phyloP scores from a whole-genome alignment of 495 filamentous ascomycete genomes.

The Tuber melanosporum region DNA sequence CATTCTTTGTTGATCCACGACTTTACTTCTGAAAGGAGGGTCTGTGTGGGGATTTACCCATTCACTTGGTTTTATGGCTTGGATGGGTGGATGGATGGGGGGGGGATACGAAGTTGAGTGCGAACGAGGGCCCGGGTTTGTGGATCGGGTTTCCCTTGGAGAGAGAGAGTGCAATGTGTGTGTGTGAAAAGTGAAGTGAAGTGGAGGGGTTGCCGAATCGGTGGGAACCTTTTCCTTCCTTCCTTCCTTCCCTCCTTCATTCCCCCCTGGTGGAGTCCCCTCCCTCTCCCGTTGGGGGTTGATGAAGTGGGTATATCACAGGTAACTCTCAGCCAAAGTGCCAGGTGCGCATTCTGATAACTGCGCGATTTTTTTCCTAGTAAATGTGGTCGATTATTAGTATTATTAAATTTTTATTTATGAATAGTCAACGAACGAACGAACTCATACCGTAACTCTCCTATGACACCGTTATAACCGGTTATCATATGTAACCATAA shows the following conservation, averaged over 20 bases:
- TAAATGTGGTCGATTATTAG: background rate
- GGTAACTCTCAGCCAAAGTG: background rate
- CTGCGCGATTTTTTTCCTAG: background rate
- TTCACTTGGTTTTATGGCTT: conserved; percentile 4
- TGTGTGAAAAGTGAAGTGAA: background rate
- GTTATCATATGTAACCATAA: background rate
- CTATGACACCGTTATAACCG: background rate
- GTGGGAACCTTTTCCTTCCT: background rate
- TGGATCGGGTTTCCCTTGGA: background rate
- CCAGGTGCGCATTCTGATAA: background rate
- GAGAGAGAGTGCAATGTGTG: background rate
- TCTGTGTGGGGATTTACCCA: background rate
- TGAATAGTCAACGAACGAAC: background rate
- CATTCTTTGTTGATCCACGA: too few relatives aligned
- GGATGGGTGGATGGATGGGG: background rate
- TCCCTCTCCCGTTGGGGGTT: too few relatives aligned
- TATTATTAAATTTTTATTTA: too few relatives aligned
- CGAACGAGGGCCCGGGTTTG: background rate
- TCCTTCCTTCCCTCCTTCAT: too few relatives aligned
- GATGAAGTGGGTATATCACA: too few relatives aligned
- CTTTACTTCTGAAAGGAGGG: background rate
- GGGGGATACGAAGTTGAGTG: background rate
- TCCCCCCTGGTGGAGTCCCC: too few relatives aligned
- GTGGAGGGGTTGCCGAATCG: background rate
- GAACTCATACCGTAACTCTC: background rate